These are phyloP conservation scores for Phaeomoniella chlamydospora DNA, from an alignment of 2,329 filamentous ascomycete genomes.

Conservation along the genomic window DNA sequence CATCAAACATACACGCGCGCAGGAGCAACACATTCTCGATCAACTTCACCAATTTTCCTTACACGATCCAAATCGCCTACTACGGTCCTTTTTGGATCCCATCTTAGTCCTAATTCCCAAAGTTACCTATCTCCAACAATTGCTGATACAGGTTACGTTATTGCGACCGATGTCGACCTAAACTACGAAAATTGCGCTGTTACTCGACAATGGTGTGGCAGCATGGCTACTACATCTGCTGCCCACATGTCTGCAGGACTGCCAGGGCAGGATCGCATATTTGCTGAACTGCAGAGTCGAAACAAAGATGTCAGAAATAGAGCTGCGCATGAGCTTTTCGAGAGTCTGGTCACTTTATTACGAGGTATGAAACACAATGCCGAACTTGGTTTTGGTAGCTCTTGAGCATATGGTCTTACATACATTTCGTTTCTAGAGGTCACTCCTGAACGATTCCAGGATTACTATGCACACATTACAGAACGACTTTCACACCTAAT, in stretches of 20 bases:
- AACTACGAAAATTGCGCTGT: neutral
- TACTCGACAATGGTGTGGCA: neutral
- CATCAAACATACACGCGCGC: too few species aligned
- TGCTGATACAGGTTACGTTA: too few species aligned
- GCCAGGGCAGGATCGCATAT: slow-evolving; percentile 35
- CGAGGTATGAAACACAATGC: slow-evolving; percentile 20
- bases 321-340: slow-evolving; percentile 32
- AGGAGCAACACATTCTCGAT: too few species aligned
- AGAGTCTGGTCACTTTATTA: slow-evolving; percentile 28
- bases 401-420: too few species aligned
- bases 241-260: slow-evolving; percentile 31
- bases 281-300: slow-evolving; percentile 43
- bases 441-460: slow-evolving; percentile 61
- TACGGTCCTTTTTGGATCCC: too few species aligned
- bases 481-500: slow-evolving; percentile 57
- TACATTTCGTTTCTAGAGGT: slow-evolving; percentile 42
- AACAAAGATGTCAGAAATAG: slow-evolving; percentile 32
- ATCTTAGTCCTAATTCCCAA: too few species aligned
- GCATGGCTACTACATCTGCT: slow-evolving; percentile 8
- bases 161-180: neutral
- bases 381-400: neutral
- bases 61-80: too few species aligned
- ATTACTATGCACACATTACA: slow-evolving; percentile 54
- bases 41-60: too few species aligned
- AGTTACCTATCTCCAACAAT: too few species aligned